Conservation (phyloP, 2,329 filamentous ascomycete genomes). For the Fusarium graminum region DNA sequence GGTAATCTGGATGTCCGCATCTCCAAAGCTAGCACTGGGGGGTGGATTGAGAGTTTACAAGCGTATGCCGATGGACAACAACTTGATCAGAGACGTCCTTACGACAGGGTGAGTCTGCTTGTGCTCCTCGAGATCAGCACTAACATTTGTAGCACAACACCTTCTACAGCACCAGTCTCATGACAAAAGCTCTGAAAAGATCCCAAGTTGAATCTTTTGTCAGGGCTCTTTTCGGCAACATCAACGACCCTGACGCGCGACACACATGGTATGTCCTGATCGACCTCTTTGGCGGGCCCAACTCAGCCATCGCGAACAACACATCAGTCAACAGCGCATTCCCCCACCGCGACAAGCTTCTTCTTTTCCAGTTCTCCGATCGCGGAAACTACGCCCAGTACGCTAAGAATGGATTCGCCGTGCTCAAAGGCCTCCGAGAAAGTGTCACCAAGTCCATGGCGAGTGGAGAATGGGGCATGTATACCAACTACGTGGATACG, state of each 20-base stretch:
- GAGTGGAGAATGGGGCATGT: constrained; percentile 55
- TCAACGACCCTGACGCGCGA: constrained; percentile 22
- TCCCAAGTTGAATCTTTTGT: constrained; percentile 43
- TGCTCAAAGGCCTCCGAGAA: constrained; percentile 53
- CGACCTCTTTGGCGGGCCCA: constrained; percentile 52
- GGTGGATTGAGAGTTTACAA: constrained; percentile 48
- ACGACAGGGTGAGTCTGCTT: constrained; percentile 35
- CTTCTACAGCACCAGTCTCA: constrained; percentile 51
- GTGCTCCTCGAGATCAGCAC: background rate
- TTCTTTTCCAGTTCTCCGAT: constrained; percentile 66
- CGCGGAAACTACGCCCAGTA: constrained; percentile 49
- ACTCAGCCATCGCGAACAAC: constrained; percentile 54
- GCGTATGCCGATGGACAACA: constrained; percentile 36
- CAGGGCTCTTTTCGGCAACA: constrained; percentile 35
- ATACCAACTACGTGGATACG: constrained; percentile 59
- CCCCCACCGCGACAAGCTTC: constrained; percentile 59
- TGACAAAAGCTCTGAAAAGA: constrained; percentile 46
- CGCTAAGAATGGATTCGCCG: constrained; percentile 52
- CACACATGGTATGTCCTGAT: constrained; percentile 46
- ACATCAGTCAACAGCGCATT: constrained; percentile 52
- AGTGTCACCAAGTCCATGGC: constrained; percentile 50
- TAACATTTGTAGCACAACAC: constrained; percentile 46
- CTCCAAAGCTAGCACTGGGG: constrained; percentile 27
- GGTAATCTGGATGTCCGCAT: constrained; percentile 29
- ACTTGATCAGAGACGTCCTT: constrained; percentile 47